phyloP scores from a whole-genome alignment of 2,329 filamentous ascomycete species.

The Epichloe uncinata region DNA sequence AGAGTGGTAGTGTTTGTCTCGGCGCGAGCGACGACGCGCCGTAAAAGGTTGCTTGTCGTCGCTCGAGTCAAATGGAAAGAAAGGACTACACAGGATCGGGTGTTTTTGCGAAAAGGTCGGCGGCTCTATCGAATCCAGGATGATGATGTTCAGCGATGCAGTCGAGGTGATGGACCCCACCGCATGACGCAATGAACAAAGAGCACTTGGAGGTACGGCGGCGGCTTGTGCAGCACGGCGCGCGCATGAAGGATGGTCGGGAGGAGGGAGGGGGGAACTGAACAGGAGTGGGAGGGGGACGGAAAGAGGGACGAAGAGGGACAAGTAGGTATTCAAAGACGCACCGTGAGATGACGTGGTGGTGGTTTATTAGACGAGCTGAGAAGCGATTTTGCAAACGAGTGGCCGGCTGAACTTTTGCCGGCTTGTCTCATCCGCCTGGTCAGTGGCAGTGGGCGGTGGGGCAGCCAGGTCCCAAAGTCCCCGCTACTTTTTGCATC shows the following conservation, averaged over 20 bases:
- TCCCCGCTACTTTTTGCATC: background rate
- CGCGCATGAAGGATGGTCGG: constrained; percentile 2
- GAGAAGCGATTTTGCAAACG: background rate
- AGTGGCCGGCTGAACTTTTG: constrained; percentile 5
- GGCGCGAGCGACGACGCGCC: constrained; percentile 30
- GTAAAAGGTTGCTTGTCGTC: constrained; percentile 9
- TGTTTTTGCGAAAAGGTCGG: constrained; percentile 11
- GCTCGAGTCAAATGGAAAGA: constrained; percentile 11
- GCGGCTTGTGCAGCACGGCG: constrained; percentile 3
- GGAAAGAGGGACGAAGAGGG: background rate
- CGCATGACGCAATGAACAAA: constrained; percentile 33
- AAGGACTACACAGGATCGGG: constrained; percentile 8
- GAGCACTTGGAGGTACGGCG: constrained; percentile 1
- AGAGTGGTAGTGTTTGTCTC: constrained; percentile 37
- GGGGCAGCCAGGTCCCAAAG: too few relatives aligned
- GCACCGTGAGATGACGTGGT: constrained; percentile 7
- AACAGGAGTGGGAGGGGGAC: background rate
- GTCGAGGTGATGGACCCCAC: constrained; percentile 42
- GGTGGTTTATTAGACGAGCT: constrained; percentile 1
- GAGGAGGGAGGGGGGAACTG: constrained; percentile 2
- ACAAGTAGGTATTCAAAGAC: constrained; percentile 2
- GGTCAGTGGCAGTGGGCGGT: too few relatives aligned
- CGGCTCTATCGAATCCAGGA: constrained; percentile 42
- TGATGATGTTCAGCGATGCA: constrained; percentile 33
- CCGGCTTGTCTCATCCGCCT: background rate